Percentiles rank a stretch among this genome's conserved stretches.
Conservation (phyloP, 768 basidiomycete genomes). For the Lentinus tigrinus region DNA sequence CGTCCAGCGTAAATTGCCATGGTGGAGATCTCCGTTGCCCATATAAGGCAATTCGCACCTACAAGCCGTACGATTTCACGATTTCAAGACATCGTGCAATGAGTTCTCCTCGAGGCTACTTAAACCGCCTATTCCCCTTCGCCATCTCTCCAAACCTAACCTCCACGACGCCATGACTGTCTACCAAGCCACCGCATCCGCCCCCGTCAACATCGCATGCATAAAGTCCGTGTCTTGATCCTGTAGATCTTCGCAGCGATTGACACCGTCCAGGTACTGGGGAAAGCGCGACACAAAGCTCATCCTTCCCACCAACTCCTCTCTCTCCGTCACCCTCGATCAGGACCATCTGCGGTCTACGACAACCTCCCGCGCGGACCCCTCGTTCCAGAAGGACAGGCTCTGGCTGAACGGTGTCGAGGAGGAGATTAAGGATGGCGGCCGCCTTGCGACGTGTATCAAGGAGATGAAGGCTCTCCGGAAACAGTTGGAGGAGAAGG, state of each 20-base stretch:
- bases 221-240: constrained; percentile 66
- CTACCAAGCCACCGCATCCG: constrained; percentile 86
- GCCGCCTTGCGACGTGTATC: constrained; percentile 84
- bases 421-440: constrained; percentile 82
- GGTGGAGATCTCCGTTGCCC: constrained; percentile 13
- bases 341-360: constrained; percentile 95
- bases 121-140: constrained; percentile 6
- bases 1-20: neutral
- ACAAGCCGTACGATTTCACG: constrained; percentile 24
- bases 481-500: constrained; percentile 69
- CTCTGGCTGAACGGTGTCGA: constrained; percentile 95
- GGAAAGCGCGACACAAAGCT: constrained; percentile 95
- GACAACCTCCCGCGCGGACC: constrained; percentile 86
- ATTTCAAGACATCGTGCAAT: constrained; percentile 27
- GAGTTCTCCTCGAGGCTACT: constrained; percentile 7
- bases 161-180: constrained; percentile 46
- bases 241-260: constrained; percentile 1
- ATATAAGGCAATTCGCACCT: constrained; percentile 5
- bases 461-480: constrained; percentile 80
- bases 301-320: constrained; percentile 96
- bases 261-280: constrained; percentile 74
- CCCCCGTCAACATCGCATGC: constrained; percentile 96
- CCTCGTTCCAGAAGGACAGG: constrained; percentile 68
- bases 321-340: constrained; percentile 94
- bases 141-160: constrained; percentile 2